Evolutionary conservation across 805 yeast species (phyloP), one percentile per base, ranked within the genome.

Genomic region (Yarrowia sp.): DNA sequence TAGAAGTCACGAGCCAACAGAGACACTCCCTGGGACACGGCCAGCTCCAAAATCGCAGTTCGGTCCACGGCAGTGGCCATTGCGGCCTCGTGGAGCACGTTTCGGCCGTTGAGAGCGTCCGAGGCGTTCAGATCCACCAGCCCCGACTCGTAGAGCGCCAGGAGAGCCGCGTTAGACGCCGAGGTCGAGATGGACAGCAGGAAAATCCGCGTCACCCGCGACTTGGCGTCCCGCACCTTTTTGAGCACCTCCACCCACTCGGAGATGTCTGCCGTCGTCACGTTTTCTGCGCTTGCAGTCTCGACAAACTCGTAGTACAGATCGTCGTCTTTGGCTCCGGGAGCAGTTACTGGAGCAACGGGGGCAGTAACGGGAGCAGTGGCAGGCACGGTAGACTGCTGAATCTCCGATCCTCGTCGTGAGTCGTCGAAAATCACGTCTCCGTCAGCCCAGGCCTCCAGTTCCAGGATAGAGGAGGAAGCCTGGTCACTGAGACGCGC

Each of bases 401-500:
- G 55, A 26, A 63, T 49, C 2, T 49, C 56, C 8, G 67, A 63
- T 10, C 48, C 48, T 15, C 67, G 55, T 26, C 67, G 35, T 9
- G 65, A 59, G 36, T 63, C 67, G 50, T 63, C 79, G 69, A 72
- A 72, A 14, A 74, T 74, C 56, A 77, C 77, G 69, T 82, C 86
- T 36, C 86, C 87, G 50, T 82, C 88, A n/a, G 85, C 84, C 72
- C 84, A 82, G 0, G 89, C 89, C 77, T 92, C 97, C 42, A 91
- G 79, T 73, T 92, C 97, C 77, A 91, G 82, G 52, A 91, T 76
- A 36, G 78, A 74, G 11, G 80, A 74, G 38, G 77, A 76, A 10
- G 79, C 83, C 64, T 87, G 79, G 77, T 95, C 99, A 75, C 92
- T 89, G 73, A 95, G 82, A 72, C 87, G 88, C 55, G 95, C 89